Percentiles rank a stretch among this genome's conserved stretches.
Conservation (phyloP, 225 moss, liverwort and hornwort genomes). For the Ulota crispa region DNA sequence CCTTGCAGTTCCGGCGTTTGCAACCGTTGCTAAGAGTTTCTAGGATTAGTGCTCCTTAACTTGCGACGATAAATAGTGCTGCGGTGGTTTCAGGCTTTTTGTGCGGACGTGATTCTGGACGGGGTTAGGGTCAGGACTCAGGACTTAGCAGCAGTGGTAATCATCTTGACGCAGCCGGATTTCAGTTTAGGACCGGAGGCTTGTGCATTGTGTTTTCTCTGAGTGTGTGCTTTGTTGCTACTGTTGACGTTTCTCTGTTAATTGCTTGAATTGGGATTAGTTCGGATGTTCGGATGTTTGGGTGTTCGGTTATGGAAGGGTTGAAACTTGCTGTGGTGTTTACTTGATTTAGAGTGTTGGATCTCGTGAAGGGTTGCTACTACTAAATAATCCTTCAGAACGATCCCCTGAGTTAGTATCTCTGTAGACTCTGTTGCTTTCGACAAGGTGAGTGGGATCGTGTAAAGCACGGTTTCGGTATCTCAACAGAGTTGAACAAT, state of each 20-base stretch:
- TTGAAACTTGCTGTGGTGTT: not conserved
- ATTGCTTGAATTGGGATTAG: not conserved
- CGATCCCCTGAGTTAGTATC: not conserved
- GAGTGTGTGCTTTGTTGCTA: no score
- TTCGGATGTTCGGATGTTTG: not conserved
- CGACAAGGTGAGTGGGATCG: conserved; percentile 16
- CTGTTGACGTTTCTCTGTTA: not conserved
- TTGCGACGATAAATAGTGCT: not conserved
- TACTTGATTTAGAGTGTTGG: not conserved
- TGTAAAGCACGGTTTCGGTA: not conserved
- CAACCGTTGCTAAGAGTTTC: not conserved
- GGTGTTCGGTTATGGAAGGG: not conserved
- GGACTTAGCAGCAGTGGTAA: not conserved
- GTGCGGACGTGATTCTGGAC: not conserved
- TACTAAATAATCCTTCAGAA: not conserved
- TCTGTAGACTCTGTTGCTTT: not conserved
- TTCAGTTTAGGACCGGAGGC: not conserved
- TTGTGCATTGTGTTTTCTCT: not conserved
- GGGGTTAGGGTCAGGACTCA: not conserved
- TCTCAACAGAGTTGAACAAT: not conserved
- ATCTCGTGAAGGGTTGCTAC: not conserved
- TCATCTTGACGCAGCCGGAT: not conserved
- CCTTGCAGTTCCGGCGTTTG: not conserved
- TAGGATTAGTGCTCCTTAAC: no score
- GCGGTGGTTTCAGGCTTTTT: not conserved